Evolutionary conservation across 345 rosid genomes (phyloP).

Genomic region (Psidium friedrichsthalianum): DNA sequence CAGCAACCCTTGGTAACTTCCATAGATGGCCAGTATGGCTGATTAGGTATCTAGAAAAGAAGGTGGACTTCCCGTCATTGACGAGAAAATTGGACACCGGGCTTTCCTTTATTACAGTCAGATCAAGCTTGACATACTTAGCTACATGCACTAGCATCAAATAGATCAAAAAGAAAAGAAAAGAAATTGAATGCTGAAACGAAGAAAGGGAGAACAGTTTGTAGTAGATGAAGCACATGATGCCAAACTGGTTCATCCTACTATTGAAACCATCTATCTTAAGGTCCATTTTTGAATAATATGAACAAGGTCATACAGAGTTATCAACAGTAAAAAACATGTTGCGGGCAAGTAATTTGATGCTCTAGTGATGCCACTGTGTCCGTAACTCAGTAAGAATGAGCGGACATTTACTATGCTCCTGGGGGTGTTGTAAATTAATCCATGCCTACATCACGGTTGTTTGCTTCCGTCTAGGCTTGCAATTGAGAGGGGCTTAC

Average conservation of each 20-base stretch:
- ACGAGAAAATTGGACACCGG: neutral
- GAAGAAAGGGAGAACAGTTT: neutral
- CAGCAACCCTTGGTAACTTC: slow-evolving; percentile 63
- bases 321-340: neutral
- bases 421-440: neutral
- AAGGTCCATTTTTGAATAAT: neutral
- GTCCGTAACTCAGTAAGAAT: neutral
- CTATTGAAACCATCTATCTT: neutral
- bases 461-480: neutral
- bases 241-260: neutral
- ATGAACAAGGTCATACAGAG: neutral
- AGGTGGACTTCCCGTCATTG: neutral
- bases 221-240: neutral
- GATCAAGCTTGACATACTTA: neutral
- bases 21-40: slow-evolving; percentile 55
- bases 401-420: neutral
- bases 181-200: neutral
- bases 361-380: neutral
- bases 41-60: slow-evolving; percentile 37
- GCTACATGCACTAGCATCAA: neutral
- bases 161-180: neutral
- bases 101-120: neutral
- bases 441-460: neutral
- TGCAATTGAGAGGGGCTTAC: slow-evolving; percentile 15
- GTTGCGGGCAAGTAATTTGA: neutral